A percentile compares a stretch with the other conserved stretches of the same genome.
These are phyloP conservation scores for Pinus albicaulis DNA, from an alignment of 75 land plant genomes.

Conservation along the genomic window DNA sequence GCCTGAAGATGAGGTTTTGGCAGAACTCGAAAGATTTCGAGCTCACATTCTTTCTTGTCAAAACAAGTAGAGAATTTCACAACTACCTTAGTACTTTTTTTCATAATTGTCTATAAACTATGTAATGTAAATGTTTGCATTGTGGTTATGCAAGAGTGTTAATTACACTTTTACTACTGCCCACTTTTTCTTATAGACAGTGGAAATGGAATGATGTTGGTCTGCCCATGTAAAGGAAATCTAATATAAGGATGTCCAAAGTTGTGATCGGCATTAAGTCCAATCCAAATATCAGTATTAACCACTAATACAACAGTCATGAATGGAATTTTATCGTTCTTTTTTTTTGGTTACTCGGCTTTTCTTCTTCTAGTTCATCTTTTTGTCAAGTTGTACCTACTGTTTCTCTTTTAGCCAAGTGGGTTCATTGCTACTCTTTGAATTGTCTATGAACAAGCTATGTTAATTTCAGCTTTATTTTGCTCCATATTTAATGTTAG, in stretches of 20 bases:
- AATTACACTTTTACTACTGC: background rate
- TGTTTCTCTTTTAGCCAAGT: background rate
- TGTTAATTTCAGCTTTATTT: background rate
- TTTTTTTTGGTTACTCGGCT: background rate
- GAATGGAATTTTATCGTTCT: background rate
- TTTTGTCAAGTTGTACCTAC: background rate
- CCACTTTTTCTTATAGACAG: background rate
- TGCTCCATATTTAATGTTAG: background rate
- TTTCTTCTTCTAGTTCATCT: background rate
- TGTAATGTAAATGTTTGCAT: no score
- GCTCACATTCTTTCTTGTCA: conserved; percentile 58
- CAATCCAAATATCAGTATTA: background rate
- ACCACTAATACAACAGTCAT: background rate
- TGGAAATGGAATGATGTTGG: background rate
- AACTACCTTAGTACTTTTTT: background rate
- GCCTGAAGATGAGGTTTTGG: conserved; percentile 90
- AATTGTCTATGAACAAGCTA: background rate
- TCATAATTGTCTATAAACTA: background rate
- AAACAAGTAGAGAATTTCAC: conserved; percentile 14
- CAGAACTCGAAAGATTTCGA: conserved; percentile 84
- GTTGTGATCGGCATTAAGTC: no score
- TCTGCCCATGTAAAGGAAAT: background rate
- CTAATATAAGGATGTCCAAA: background rate
- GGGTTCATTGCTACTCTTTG: no score
- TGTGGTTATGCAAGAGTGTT: no score